Base-by-base conservation (phyloP, 1,139 yeast genomes). In the Saccharomycopsis hybrid region DNA sequence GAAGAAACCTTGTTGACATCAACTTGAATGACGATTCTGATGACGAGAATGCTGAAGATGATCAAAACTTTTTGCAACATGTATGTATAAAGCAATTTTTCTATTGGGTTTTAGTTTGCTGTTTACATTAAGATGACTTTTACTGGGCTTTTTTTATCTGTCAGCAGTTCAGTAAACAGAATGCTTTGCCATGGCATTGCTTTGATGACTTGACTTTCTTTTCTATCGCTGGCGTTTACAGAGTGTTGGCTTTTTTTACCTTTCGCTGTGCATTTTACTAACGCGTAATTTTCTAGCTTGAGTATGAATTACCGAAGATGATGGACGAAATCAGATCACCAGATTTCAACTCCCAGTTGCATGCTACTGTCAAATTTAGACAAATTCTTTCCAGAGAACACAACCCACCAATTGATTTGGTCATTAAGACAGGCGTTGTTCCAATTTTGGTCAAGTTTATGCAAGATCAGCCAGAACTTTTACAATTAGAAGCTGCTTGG, bases 401-500 rank as follows among this genome's bases (percentile, higher is more conserved):
- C 66, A 88, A 89, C 66, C 98, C 98, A n/a, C 98, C 98, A 49
- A 92, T 92, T 62, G 94, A 89, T 67, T 74, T 86, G 57, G 97
- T 94, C 48, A 90, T 94, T 58, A 84, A 87, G 64, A 77, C 90
- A 52, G 97, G 97, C 43, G 97, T 90, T 37, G 94, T 92, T 48
- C 95, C 96, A 51, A 80, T 82, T 51, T 79, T 92, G 66, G 97
- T 94, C 50, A 82, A 80, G 61, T 89, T 90, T 62, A 85, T 92
- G 87, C 72, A 74, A 55, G 81, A 83, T 50, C 77, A 79, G 48
- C 86, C 89, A 3, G 90, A 87, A 62, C 80, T 85, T 77, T 76
- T 94, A 60, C 98, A 92, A 69, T 80, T 92, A 63, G 98, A 92
- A 71, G 96, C 97, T 11, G 97, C 98, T 7, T 94, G 98, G 98